These are phyloP conservation scores for Yamadazyma endophytica DNA, from an alignment of 805 yeast genomes.

Conservation along the genomic window DNA sequence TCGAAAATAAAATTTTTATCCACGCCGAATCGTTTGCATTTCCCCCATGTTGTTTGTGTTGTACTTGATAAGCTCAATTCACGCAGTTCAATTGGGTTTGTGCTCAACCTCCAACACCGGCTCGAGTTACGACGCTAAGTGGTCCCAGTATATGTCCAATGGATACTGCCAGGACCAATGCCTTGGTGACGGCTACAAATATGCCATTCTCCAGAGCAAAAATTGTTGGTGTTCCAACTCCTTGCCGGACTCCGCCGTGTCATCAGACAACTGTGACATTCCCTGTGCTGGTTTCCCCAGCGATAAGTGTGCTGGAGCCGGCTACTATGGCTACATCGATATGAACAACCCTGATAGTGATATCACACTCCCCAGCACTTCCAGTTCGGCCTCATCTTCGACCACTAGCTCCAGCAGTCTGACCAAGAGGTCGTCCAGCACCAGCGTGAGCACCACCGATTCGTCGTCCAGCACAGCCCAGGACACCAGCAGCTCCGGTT, in stretches of 20 bases:
- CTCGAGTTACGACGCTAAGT: conserved; percentile 6
- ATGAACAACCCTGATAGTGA: conserved; percentile 5
- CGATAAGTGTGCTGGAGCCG: conserved; percentile 41
- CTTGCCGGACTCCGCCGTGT: conserved; percentile 41
- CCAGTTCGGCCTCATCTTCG: conserved; percentile 9
- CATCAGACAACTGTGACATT: conserved; percentile 27
- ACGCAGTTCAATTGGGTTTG: conserved; percentile 8
- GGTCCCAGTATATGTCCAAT: conserved; percentile 33
- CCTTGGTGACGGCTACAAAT: conserved; percentile 36
- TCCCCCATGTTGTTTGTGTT: neutral
- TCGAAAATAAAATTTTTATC: neutral
- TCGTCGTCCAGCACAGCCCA: too few relatives aligned
- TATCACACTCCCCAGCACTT: conserved; percentile 6
- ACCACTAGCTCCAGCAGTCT: conserved; percentile 13
- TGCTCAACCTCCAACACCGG: conserved; percentile 23
- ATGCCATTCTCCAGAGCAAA: conserved; percentile 49
- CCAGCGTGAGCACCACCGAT: too few relatives aligned
- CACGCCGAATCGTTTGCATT: neutral
- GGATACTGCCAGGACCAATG: conserved; percentile 54
- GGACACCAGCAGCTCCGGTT: conserved; percentile 15
- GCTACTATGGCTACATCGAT: conserved; percentile 51
- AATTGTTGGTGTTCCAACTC: conserved; percentile 61
- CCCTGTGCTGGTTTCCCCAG: conserved; percentile 44
- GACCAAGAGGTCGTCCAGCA: too few relatives aligned
- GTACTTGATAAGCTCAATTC: neutral